phyloP scores from a whole-genome alignment of 2,329 filamentous ascomycete species.

The Aspergillus awamori region DNA sequence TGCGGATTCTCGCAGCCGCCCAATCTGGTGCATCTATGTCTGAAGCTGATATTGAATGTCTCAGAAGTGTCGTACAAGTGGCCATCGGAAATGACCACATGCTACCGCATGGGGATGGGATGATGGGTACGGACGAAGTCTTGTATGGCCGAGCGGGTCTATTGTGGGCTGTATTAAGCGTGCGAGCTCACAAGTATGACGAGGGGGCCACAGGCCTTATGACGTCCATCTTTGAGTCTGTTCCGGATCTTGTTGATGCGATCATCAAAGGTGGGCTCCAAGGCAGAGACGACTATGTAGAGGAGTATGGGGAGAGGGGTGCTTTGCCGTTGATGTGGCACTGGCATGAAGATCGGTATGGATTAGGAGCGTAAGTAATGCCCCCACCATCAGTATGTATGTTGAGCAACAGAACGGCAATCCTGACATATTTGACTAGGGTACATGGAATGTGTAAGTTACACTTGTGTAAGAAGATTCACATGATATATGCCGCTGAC shows the following conservation, averaged over 20 bases:
- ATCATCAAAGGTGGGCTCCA: conserved; percentile 40
- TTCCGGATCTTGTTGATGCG: conserved; percentile 35
- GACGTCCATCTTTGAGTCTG: conserved; percentile 27
- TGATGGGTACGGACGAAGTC: conserved; percentile 43
- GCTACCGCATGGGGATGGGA: conserved; percentile 28
- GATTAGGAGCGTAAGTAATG: conserved; percentile 42
- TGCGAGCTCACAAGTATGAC: conserved; percentile 33
- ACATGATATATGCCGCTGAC: not conserved
- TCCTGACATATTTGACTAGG: conserved; percentile 18
- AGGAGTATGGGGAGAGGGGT: conserved; percentile 33
- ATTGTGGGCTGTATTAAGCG: conserved; percentile 40
- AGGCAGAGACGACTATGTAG: conserved; percentile 33
- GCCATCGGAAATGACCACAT: conserved; percentile 34
- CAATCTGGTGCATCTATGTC: conserved; percentile 23
- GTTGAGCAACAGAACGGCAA: not conserved
- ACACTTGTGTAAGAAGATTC: not conserved
- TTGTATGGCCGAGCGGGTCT: conserved; percentile 45
- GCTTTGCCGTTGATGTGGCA: conserved; percentile 46
- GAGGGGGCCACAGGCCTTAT: conserved; percentile 24
- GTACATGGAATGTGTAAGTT: conserved; percentile 32
- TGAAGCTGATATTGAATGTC: conserved; percentile 31
- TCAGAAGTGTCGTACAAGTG: conserved; percentile 32
- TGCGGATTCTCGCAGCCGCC: conserved; percentile 30
- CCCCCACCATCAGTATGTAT: not conserved
- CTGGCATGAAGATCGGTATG: conserved; percentile 41